Conservation (phyloP, 2,329 filamentous ascomycete species). For the Colletotrichum cordylinicola region DNA sequence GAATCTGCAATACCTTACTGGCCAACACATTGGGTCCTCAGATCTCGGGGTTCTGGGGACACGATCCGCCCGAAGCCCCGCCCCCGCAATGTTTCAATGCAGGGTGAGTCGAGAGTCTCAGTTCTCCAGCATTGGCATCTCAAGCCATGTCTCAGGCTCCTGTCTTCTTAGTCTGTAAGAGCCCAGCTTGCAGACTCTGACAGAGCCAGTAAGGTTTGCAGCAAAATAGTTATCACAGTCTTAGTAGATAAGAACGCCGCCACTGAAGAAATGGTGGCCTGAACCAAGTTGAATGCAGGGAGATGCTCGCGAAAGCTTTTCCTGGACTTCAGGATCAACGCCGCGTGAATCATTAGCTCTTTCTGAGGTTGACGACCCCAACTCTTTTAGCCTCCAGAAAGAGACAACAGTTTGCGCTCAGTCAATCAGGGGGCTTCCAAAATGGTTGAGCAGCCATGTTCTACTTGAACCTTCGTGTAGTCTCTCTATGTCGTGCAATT, state of each 20-base stretch:
- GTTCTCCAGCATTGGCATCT: neutral
- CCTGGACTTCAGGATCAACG: neutral
- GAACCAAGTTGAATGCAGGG: neutral
- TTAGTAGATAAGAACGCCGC: neutral
- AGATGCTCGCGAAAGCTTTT: neutral
- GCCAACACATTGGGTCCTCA: neutral
- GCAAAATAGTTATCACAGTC: neutral
- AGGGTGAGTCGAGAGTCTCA: neutral
- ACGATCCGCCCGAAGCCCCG: neutral
- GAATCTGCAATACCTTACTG: neutral
- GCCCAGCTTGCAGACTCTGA: neutral
- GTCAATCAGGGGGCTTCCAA: neutral
- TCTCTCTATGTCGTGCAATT: rapidly evolving
- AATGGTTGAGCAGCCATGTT: neutral
- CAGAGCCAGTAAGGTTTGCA: rapidly evolving
- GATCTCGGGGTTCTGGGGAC: neutral
- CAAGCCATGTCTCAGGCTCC: neutral
- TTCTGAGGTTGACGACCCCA: neutral
- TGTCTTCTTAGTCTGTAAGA: neutral
- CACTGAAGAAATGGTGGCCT: neutral
- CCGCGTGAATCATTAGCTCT: neutral
- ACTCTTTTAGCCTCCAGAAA: neutral
- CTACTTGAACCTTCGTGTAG: neutral
- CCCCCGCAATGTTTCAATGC: neutral
- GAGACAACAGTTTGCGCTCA: conserved; percentile 21